Conservation (phyloP, 345 rosid genomes). For the Viola odorata region DNA sequence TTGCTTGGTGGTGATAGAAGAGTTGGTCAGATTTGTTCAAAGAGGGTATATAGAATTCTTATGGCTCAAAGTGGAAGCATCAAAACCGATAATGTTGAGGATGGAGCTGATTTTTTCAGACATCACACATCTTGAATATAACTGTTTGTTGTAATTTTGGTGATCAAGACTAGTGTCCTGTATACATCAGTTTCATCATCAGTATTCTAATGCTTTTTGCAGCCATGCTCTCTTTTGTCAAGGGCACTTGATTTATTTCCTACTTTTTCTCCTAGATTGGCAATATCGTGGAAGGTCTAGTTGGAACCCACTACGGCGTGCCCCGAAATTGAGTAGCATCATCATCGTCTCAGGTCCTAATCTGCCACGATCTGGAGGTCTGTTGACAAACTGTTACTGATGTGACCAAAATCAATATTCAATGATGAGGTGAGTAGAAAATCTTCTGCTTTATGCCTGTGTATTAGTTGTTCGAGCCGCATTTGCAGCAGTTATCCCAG, state of each 20-base stretch:
- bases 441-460: background rate
- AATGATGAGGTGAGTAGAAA: background rate
- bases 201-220: background rate
- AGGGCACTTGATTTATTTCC: background rate
- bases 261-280: background rate
- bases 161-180: background rate
- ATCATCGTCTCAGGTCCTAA: too few relatives aligned
- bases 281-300: constrained; percentile 4
- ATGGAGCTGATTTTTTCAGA: constrained; percentile 80
- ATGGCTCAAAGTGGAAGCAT: constrained; percentile 68
- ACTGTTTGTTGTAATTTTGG: constrained; percentile 1
- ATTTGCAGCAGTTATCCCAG: too few relatives aligned
- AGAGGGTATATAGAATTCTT: constrained; percentile 74
- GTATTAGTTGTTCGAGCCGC: too few relatives aligned
- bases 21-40: constrained; percentile 82
- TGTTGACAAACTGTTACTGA: constrained; percentile 1
- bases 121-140: constrained; percentile 10
- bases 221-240: background rate
- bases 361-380: background rate
- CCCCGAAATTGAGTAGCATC: too few relatives aligned
- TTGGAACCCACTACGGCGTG: constrained; percentile 12
- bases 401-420: background rate
- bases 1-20: constrained; percentile 60
- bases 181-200: background rate
- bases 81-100: constrained; percentile 78